A percentile compares a stretch with the other conserved stretches of the same genome.
Conservation (phyloP, 495 filamentous ascomycete genomes). For the Hypoxylon trugodes region DNA sequence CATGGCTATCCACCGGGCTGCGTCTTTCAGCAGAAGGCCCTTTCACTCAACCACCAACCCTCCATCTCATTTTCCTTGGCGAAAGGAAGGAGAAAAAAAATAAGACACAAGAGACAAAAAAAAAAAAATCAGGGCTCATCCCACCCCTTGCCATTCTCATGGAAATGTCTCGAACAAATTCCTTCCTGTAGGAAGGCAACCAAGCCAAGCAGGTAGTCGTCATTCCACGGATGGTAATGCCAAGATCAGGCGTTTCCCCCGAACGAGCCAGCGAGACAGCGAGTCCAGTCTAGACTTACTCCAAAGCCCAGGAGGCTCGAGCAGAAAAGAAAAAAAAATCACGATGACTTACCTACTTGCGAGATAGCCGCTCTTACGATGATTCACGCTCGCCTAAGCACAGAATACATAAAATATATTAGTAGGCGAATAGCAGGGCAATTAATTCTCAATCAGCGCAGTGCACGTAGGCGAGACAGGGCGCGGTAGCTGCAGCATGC, state of each 20-base stretch:
- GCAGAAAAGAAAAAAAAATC: no score
- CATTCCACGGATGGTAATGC: conserved; percentile 9
- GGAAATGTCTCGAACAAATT: conserved; percentile 24
- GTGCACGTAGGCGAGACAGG: conserved; percentile 37
- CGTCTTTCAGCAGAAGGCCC: conserved; percentile 29
- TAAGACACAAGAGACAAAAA: no score
- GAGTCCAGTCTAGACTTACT: no score
- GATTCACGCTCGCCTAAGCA: no score
- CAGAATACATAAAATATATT: conserved; percentile 25
- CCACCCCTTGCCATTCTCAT: conserved; percentile 8
- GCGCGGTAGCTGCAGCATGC: conserved; percentile 35
- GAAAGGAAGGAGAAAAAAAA: no score
- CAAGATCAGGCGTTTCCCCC: conserved; percentile 9
- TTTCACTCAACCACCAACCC: conserved; percentile 19
- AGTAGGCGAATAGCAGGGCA: conserved; percentile 25
- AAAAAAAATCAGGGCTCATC: conserved; percentile 21
- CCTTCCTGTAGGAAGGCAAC: background rate
- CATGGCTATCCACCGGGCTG: conserved; percentile 40
- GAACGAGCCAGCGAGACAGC: no score
- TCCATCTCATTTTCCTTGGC: no score
- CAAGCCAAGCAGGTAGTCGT: conserved; percentile 2
- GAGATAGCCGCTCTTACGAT: no score
- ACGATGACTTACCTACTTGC: no score
- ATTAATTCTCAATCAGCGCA: conserved; percentile 27
- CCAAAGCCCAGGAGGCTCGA: no score